Percentiles rank a stretch among this genome's conserved stretches.
These are phyloP conservation scores for Aspergillus hiratsukae DNA, from an alignment of 2,329 filamentous ascomycete species.

Conservation along the genomic window DNA sequence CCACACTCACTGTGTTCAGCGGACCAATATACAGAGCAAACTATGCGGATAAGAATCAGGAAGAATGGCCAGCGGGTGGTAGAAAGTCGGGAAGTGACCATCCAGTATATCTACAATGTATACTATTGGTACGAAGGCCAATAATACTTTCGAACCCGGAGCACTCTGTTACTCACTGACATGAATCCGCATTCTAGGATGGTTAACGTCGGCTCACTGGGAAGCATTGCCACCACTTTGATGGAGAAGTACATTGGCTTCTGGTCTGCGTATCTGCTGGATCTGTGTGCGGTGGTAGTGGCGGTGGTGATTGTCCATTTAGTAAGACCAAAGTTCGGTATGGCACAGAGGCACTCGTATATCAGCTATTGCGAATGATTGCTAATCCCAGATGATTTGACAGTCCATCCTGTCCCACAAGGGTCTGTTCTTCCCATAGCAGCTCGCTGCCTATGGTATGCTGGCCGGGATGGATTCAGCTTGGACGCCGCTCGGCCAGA, in stretches of 20 bases:
- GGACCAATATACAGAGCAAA: neutral
- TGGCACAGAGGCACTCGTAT: neutral
- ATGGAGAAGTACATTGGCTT: constrained; percentile 4
- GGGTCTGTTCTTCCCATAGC: neutral
- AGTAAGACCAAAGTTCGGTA: neutral
- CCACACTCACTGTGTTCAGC: neutral
- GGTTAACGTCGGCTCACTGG: neutral
- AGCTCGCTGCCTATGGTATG: neutral
- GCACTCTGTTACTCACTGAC: neutral
- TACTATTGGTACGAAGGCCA: constrained; percentile 5
- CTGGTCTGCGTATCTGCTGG: constrained; percentile 3
- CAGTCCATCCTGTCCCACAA: neutral
- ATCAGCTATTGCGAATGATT: neutral
- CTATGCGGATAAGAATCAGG: neutral
- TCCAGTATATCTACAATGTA: constrained; percentile 4
- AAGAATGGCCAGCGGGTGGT: constrained; percentile 1
- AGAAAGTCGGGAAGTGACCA: neutral
- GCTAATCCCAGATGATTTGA: neutral
- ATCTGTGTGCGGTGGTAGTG: neutral
- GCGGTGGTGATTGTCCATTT: constrained; percentile 1
- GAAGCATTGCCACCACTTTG: neutral
- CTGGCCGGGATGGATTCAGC: neutral
- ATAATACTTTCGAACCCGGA: neutral
- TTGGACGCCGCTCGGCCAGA: neutral
- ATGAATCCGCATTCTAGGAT: neutral